Base-by-base conservation (phyloP, 352 stramenopile species). In the Phytophthora agathidicida region DNA sequence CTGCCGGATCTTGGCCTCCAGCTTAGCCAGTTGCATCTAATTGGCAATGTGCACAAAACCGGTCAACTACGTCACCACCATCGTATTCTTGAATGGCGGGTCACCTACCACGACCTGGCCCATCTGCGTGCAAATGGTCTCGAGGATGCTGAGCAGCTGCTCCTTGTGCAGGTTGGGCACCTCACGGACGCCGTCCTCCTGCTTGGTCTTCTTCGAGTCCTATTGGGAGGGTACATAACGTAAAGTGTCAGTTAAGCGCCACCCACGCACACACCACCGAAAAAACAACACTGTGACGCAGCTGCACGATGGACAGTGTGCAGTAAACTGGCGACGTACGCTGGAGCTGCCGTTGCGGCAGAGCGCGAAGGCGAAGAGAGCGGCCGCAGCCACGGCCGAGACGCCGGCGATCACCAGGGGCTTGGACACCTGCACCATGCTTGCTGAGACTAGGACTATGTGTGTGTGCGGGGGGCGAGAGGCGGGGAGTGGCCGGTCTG, bases 81-180 rank as follows among this genome's bases (percentile, higher is more conserved):
- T n/a, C n/a, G n/a, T n/a, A n/a, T n/a, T n/a, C n/a, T 36, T 11
- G 3, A 41, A 27, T 43, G 14, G 23, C 11, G 10, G 3, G 41
- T 5, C 23, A 84, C 73, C 65, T 76, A 92, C 80, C 78, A 95
- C 86, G 32, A 95, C 80, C 64, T 95, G 86, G 49, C 86, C 86
- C 86, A 95, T 95, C 51, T 95, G 86, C 61, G 86, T 84, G 71
- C 82, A 93, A 63, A 95, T 95, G 51, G 85, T 92, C 68, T 92
- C 81, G 7, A 95, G 67, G 59, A 95, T 95, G 62, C 80, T 91
- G 38, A 95, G 72, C 27, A 95, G 67, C 70, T 95, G 83, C 53
- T 93, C 86, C 72, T 95, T 95, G 65, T 89, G 82, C 50, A 95
- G 77, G 60, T 89, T 93, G 20, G 86, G 86, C 54, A 93, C 72